Percentiles rank a stretch among this genome's conserved stretches.
phyloP scores from a whole-genome alignment of 192 early-diverging fungal species.

The Linnemannia exigua region DNA sequence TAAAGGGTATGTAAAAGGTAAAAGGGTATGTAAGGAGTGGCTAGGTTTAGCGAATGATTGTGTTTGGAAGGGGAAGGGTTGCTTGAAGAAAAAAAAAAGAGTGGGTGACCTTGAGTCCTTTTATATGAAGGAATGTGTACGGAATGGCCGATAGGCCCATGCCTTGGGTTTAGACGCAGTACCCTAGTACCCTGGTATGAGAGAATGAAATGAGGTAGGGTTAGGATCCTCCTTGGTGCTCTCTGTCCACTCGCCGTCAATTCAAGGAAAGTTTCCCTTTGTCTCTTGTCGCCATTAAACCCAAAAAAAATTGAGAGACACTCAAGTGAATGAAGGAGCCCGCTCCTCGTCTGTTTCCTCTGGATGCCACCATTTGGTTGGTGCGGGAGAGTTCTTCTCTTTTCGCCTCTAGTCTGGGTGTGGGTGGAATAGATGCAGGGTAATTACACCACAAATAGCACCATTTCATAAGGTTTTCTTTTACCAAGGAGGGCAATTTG shows the following conservation, averaged over 20 bases:
- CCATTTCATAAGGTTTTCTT: neutral
- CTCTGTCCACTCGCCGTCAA: conserved; percentile 2
- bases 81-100: conserved; percentile 43
- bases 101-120: neutral
- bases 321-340: neutral
- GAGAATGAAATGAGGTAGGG: neutral
- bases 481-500: no score
- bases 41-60: neutral
- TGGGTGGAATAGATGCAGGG: neutral
- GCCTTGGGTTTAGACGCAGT: neutral
- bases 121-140: conserved; percentile 16
- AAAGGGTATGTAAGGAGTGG: neutral
- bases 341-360: no score
- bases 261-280: no score
- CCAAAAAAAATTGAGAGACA: neutral
- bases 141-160: neutral
- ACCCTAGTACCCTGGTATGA: neutral
- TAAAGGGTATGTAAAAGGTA: conserved; percentile 2
- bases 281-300: neutral
- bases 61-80: conserved; percentile 51
- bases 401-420: neutral
- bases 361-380: neutral
- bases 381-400: neutral
- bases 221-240: neutral
- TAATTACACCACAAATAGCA: conserved; percentile 4